Base-by-base conservation (phyloP, 2,329 filamentous ascomycete genomes). In the Cordyceps cateniannulata region DNA sequence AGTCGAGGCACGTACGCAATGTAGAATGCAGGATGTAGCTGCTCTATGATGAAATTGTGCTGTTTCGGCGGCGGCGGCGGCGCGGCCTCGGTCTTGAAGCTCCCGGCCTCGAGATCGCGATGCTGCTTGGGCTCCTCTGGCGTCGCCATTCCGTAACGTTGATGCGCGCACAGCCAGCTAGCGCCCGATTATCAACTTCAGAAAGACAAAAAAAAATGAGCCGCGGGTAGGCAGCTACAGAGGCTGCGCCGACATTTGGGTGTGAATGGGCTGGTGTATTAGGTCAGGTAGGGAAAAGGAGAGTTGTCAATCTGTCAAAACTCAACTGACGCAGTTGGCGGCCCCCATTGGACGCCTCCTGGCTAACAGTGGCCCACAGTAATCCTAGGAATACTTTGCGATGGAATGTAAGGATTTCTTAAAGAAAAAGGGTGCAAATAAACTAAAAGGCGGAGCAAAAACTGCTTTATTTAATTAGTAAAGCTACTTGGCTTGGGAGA, bases 21-120 rank as follows among this genome's bases (percentile, higher is more conserved):
- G 20, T 47, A 59, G 1, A 59, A 59, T 52, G 57, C 57, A 5
- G 57, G 57, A 27, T 59, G 57, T 6, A 59, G 40, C 22, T 44
- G 20, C 14, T 51, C 35, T 12, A 22, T 14, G 18, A 42, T 8
- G 5, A 52, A 14, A n/a, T 9, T 35, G 5, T 7, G 3, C 7
- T 47, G 48, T 5, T 5, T 51, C 1, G 16, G n/a, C 12, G 47
- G 7, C 25, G 32, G 38, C 5, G 29, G 44, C 47, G 32, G 47
- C 24, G 42, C 20, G 38, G 20, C 5, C 20, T 24, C n/a, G 2
- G 47, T 24, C 16, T 59, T 25, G 12, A 22, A 16, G 24, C 44
- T 35, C 0, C 56, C 56, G 35, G 56, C 47, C 35, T 59, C 56
- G 5, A 59, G 56, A 24, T 52, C 47, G 7, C 40, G 45, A 20